Conservation (phyloP, 768 basidiomycete species). For the Boletus tylopilopsis region DNA sequence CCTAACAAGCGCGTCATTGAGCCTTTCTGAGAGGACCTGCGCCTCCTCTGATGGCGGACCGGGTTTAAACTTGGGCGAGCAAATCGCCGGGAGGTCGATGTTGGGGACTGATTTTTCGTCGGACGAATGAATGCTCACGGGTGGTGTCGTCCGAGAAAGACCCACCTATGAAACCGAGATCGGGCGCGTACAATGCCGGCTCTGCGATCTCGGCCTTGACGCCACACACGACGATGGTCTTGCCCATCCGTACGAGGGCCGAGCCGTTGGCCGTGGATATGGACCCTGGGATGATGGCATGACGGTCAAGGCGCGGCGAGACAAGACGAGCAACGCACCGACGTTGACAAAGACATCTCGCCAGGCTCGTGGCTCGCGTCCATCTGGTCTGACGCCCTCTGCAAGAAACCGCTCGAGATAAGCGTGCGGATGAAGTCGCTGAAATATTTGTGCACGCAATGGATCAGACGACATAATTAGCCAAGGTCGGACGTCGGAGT, state of each 20-base stretch:
- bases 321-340: conserved; percentile 56
- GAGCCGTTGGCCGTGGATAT: conserved; percentile 94
- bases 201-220: conserved; percentile 94
- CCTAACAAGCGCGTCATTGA: conserved; percentile 77
- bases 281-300: conserved; percentile 53
- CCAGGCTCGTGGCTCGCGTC: conserved; percentile 65
- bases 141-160: not conserved
- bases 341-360: conserved; percentile 74
- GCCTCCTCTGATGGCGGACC: conserved; percentile 95
- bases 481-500: too few species aligned
- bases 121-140: not conserved
- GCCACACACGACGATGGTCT: conserved; percentile 94
- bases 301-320: not conserved
- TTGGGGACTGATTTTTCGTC: conserved; percentile 73
- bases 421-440: conserved; percentile 81
- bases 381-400: conserved; percentile 80
- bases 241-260: conserved; percentile 83
- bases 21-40: conserved; percentile 79
- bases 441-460: conserved; percentile 53
- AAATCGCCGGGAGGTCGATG: conserved; percentile 89
- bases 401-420: conserved; percentile 86
- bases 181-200: conserved; percentile 73
- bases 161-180: conserved; percentile 79
- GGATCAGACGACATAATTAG: conserved; percentile 20
- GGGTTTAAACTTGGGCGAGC: conserved; percentile 90